A percentile compares a stretch with the other conserved stretches of the same genome.
Conservation (phyloP, 129 eudicot species). For the Flaveria sonorensis region DNA sequence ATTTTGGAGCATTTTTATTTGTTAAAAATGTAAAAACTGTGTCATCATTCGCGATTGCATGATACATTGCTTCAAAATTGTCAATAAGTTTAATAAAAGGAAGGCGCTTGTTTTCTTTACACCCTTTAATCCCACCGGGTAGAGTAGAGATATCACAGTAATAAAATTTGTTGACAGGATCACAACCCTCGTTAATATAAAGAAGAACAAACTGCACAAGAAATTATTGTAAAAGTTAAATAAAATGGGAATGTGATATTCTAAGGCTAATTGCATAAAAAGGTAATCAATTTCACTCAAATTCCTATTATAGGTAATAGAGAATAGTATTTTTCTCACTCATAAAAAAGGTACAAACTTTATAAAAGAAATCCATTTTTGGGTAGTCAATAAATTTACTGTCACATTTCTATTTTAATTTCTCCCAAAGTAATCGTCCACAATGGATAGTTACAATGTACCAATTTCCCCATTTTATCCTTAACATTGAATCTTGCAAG, state of each 20-base stretch:
- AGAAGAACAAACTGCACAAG: conserved; percentile 80
- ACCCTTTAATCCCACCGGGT: conserved; percentile 64
- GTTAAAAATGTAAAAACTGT: conserved; percentile 79
- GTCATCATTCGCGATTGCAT: conserved; percentile 71
- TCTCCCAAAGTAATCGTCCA: neutral
- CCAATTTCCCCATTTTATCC: neutral
- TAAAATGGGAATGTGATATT: neutral
- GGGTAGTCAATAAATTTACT: neutral
- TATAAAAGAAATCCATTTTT: neutral
- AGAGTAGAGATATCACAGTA: conserved; percentile 74
- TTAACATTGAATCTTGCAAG: neutral
- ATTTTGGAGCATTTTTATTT: conserved; percentile 84
- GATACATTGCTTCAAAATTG: conserved; percentile 71
- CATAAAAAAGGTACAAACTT: neutral
- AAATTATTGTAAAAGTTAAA: conserved; percentile 14
- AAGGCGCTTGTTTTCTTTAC: conserved; percentile 53
- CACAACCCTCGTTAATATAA: conserved; percentile 61
- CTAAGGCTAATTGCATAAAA: neutral
- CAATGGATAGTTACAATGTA: neutral
- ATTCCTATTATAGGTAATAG: no score
- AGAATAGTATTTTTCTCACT: no score
- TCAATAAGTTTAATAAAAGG: conserved; percentile 89
- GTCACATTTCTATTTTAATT: neutral
- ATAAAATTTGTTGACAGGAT: conserved; percentile 79
- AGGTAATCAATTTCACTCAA: neutral